Conservation (phyloP, 2,329 filamentous ascomycete genomes). For the Torrubiellomyces zombiae region DNA sequence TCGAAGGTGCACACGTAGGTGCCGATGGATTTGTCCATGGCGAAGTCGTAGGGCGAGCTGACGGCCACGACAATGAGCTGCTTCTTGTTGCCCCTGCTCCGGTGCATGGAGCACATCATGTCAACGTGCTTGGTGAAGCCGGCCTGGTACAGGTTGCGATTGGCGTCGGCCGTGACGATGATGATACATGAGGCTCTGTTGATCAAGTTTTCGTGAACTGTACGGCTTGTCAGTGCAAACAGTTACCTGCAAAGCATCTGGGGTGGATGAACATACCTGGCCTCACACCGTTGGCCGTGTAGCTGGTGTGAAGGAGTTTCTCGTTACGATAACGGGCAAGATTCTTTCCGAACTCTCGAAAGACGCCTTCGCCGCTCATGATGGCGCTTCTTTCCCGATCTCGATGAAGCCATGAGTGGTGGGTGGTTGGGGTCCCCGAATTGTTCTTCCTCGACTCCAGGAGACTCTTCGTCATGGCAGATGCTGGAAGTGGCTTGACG, state of each 20-base stretch:
- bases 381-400: conserved; percentile 41
- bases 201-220: conserved; percentile 80
- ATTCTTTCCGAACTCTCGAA: conserved; percentile 73
- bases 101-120: conserved; percentile 81
- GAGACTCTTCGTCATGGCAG: conserved; percentile 59
- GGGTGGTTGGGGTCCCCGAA: conserved; percentile 18
- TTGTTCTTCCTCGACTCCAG: conserved; percentile 33
- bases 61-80: conserved; percentile 82
- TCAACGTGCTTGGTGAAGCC: conserved; percentile 93
- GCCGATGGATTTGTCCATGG: conserved; percentile 75
- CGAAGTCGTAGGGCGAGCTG: conserved; percentile 93
- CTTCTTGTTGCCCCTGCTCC: conserved; percentile 65
- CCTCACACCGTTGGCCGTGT: conserved; percentile 81
- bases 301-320: conserved; percentile 82
- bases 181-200: conserved; percentile 77
- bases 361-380: conserved; percentile 87
- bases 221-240: conserved; percentile 4
- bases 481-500: conserved; percentile 83
- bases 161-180: conserved; percentile 83
- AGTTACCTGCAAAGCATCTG: conserved; percentile 1
- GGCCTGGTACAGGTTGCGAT: conserved; percentile 82
- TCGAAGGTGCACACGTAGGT: conserved; percentile 94
- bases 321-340: conserved; percentile 76
- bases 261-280: conserved; percentile 31
- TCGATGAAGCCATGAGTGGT: conserved; percentile 42